Percentiles rank a stretch among this genome's conserved stretches.
phyloP scores from a whole-genome alignment of 495 filamentous ascomycete genomes.

The Penicillium canariense region DNA sequence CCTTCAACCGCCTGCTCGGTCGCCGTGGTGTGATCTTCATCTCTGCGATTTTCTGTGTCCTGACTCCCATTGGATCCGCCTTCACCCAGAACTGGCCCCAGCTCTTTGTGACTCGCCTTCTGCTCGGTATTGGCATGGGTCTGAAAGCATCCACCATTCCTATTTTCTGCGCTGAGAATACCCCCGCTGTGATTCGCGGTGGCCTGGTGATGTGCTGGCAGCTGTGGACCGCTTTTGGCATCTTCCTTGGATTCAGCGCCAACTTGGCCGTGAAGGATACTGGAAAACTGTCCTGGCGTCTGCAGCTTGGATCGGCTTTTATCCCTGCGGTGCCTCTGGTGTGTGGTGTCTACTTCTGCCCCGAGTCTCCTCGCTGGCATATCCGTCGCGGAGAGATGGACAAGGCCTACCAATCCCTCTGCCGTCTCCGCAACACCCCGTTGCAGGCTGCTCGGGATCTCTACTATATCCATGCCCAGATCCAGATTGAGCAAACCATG shows the following conservation, averaged over 20 bases:
- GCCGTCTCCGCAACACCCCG: constrained; percentile 57
- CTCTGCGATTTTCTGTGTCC: constrained; percentile 57
- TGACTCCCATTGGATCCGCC: constrained; percentile 56
- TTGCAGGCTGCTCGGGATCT: constrained; percentile 65
- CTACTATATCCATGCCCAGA: constrained; percentile 63
- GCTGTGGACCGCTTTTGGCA: constrained; percentile 54
- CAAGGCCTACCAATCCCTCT: constrained; percentile 59
- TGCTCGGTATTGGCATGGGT: constrained; percentile 68
- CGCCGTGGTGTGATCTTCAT: constrained; percentile 62
- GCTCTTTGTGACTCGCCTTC: constrained; percentile 55
- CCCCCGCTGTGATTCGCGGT: constrained; percentile 59
- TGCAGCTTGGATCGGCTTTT: constrained; percentile 65
- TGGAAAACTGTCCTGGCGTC: constrained; percentile 57
- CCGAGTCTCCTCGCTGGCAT: constrained; percentile 69
- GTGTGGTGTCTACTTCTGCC: constrained; percentile 61
- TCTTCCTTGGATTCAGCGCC: constrained; percentile 58
- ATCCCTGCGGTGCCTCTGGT: constrained; percentile 67
- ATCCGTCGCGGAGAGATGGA: constrained; percentile 57
- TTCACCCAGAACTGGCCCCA: constrained; percentile 57
- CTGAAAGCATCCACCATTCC: constrained; percentile 59
- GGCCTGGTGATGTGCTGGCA: constrained; percentile 66
- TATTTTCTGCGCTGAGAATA: constrained; percentile 61
- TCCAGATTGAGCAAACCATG: constrained; percentile 50
- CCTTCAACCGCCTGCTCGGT: constrained; percentile 52
- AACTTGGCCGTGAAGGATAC: constrained; percentile 58